These are phyloP conservation scores for Boletus insuetus DNA, from an alignment of 768 basidiomycete species.

Conservation along the genomic window DNA sequence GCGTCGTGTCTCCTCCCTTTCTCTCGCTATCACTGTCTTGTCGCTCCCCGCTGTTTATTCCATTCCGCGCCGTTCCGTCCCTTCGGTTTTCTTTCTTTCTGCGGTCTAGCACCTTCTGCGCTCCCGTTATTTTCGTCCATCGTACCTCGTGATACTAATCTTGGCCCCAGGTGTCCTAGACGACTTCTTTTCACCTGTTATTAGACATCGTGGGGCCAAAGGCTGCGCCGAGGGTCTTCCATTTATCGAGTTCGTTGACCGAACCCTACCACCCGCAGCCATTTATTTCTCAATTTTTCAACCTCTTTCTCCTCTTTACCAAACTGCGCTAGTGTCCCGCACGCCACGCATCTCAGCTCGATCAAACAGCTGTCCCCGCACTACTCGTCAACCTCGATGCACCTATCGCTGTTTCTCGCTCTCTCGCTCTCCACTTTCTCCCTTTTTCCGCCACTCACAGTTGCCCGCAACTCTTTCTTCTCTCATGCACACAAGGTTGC, in stretches of 20 bases:
- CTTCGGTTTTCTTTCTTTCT: background rate
- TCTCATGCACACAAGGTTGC: conserved; percentile 53
- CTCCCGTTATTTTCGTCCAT: conserved; percentile 8
- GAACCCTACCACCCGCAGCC: conserved; percentile 10
- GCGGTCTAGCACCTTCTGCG: background rate
- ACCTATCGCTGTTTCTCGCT: conserved; percentile 25
- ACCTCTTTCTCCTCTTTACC: conserved; percentile 4
- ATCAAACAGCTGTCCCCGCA: background rate
- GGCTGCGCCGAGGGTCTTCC: conserved; percentile 11
- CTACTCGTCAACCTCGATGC: conserved; percentile 23
- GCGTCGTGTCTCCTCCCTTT: background rate
- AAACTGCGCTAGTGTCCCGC: background rate
- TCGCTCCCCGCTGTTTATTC: too few species aligned
- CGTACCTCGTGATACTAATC: conserved; percentile 8
- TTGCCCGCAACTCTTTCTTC: conserved; percentile 32
- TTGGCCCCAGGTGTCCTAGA: conserved; percentile 5
- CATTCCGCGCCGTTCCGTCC: background rate
- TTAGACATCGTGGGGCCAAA: conserved; percentile 10
- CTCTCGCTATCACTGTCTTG: too few species aligned
- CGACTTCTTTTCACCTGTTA: conserved; percentile 1
- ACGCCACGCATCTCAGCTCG: background rate
- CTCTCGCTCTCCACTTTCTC: conserved; percentile 30
- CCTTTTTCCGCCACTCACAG: conserved; percentile 22
- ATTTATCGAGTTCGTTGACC: conserved; percentile 23
- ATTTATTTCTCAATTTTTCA: conserved; percentile 11